A percentile compares a stretch with the other conserved stretches of the same genome.
Conservation (phyloP, 306 rosid species). For the Sicyos baderoa region DNA sequence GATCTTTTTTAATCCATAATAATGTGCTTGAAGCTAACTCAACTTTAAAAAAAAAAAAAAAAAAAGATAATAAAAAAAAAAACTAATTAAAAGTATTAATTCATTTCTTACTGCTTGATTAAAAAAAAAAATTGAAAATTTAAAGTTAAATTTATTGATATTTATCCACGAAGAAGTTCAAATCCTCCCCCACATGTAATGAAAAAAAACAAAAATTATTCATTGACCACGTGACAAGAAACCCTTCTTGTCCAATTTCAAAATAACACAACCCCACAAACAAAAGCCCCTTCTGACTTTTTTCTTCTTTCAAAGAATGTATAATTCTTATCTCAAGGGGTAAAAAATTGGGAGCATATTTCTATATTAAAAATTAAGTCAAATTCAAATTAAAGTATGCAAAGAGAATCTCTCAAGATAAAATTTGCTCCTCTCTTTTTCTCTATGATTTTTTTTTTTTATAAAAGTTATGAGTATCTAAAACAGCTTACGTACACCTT, state of each 20-base stretch:
- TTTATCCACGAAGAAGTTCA: too few species aligned
- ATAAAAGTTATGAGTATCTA: too few species aligned
- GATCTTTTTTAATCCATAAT: too few species aligned
- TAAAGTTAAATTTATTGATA: too few species aligned
- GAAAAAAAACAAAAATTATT: background rate
- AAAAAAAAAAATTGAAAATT: too few species aligned
- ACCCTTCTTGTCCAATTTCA: background rate
- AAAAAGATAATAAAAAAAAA: too few species aligned
- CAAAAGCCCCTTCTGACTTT: background rate
- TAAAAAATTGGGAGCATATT: background rate
- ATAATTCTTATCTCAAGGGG: background rate
- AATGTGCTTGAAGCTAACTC: too few species aligned
- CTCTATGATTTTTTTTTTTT: background rate
- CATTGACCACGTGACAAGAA: conserved; percentile 9
- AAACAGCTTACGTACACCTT: too few species aligned
- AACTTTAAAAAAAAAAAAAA: too few species aligned
- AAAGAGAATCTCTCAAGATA: background rate
- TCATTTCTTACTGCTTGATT: too few species aligned
- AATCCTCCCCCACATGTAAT: background rate
- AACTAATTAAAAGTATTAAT: too few species aligned
- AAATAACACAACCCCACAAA: conserved; percentile 2
- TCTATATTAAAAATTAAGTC: background rate
- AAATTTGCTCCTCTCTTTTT: background rate
- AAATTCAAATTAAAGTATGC: background rate
- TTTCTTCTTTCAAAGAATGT: background rate